Base-by-base conservation (phyloP, 805 yeast genomes). In the Candida easanensis region DNA sequence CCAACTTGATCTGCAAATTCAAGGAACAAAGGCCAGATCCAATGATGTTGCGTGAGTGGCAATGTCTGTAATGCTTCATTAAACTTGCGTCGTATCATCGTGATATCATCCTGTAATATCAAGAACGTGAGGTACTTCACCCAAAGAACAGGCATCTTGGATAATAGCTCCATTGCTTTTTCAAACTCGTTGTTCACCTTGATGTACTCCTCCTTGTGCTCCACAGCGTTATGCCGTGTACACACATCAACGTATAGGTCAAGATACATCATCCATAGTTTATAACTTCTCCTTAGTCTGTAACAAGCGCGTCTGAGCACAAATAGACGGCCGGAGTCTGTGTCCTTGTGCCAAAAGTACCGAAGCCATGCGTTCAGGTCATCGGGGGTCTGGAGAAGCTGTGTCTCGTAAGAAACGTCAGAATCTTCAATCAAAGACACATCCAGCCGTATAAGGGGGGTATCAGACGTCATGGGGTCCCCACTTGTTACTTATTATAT, bases 21-120 rank as follows among this genome's bases (percentile, higher is more conserved):
- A 34, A 83, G 63, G 44, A 78, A 84, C 46, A 73, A 55, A 1
- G 70, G 63, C 76, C 93, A 76, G 25, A 84, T 71, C 22, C 66
- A 49, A 4, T 71, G 71, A 58, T 82, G 88, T 44, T 77, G 80
- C 0, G 75, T 57, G 5, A 71, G 40, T 0, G 84, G 78, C 11
- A 84, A 52, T 4, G 63, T 49, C 40, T 67, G 65, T 8, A 85
- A 60, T 0, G 83, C 74, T 22, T 58, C 52, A 52, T 82, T 76
- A 54, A 82, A 80, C 4, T 63, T 61, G 4, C 57, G 55, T 33
- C 82, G 61, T 13, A 72, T 68, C 28, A 55, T 45, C 0, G 73
- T 61, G 0, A 75, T 56, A 40, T 70, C 56, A 19, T 57, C 39
- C 28, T 65, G 68, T 3, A 53, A 44, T 16, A 65, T 38, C 27